Conservation (phyloP, 1,284 basidiomycete genomes). For the Rhodotorula mucilaginosa region DNA sequence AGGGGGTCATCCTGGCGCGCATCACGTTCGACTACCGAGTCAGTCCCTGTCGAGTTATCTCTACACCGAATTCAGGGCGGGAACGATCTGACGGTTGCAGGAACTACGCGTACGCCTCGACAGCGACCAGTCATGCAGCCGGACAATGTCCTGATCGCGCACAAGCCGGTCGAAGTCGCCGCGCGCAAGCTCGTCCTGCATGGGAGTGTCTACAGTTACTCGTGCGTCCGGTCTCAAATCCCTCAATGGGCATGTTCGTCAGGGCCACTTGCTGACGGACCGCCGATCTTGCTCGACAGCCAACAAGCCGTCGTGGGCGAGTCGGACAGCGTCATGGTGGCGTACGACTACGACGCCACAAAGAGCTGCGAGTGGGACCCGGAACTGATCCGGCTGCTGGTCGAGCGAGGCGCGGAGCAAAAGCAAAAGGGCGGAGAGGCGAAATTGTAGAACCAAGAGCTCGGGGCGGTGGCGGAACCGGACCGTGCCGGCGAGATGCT, state of each 20-base stretch:
- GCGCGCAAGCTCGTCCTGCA: conserved; percentile 25
- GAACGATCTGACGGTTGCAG: background rate
- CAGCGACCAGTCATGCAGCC: conserved; percentile 29
- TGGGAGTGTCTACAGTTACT: conserved; percentile 23
- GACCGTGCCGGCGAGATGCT: background rate
- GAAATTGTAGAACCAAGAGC: conserved; percentile 1
- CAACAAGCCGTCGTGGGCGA: conserved; percentile 24
- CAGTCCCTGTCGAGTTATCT: background rate
- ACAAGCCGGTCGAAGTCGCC: conserved; percentile 10
- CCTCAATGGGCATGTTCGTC: no score
- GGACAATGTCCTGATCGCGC: conserved; percentile 28
- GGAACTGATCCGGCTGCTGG: conserved; percentile 8
- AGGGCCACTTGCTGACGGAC: background rate
- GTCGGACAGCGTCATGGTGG: conserved; percentile 23
- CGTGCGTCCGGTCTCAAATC: conserved; percentile 1
- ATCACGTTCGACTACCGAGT: conserved; percentile 28
- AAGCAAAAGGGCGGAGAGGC: conserved; percentile 3
- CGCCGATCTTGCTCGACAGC: background rate
- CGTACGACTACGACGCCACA: conserved; percentile 28
- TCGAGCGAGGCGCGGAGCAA: conserved; percentile 10
- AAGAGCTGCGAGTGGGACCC: conserved; percentile 12
- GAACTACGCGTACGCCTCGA: no score
- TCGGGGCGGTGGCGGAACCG: background rate
- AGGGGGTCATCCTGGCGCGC: conserved; percentile 28
- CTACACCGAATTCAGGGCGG: no score